Conservation (phyloP, 192 early-diverging fungal species). For the Pilaira anomala region DNA sequence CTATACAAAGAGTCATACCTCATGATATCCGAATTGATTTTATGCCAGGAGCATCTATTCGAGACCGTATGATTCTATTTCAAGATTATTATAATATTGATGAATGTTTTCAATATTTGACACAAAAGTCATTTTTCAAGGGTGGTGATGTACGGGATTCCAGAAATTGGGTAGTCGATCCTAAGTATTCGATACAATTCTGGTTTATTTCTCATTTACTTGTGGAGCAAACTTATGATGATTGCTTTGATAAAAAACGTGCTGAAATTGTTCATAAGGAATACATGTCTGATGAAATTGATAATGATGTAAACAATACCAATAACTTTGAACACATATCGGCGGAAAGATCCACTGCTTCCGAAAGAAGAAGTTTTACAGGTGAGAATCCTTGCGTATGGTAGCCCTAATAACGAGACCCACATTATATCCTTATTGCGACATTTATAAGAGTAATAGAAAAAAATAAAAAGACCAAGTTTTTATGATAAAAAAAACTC, state of each 20-base stretch:
- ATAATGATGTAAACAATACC: too few relatives aligned
- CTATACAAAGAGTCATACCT: slow-evolving; percentile 26
- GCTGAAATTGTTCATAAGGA: too few relatives aligned
- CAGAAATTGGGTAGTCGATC: slow-evolving; percentile 24
- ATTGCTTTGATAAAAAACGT: neutral
- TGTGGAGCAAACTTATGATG: slow-evolving; percentile 5
- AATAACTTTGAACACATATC: too few relatives aligned
- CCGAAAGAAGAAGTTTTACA: too few relatives aligned
- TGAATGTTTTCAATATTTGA: slow-evolving; percentile 28
- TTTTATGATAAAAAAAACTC: too few relatives aligned
- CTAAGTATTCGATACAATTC: slow-evolving; percentile 18
- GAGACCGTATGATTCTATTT: slow-evolving; percentile 36
- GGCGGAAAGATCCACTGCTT: too few relatives aligned
- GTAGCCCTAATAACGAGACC: too few relatives aligned
- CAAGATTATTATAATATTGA: slow-evolving; percentile 31
- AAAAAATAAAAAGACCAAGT: too few relatives aligned
- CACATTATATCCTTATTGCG: too few relatives aligned
- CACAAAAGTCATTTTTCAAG: slow-evolving; percentile 18
- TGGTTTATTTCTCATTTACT: slow-evolving; percentile 33
- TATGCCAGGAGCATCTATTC: slow-evolving; percentile 24
- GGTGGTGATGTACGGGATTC: slow-evolving; percentile 26
- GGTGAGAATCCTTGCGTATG: too few relatives aligned
- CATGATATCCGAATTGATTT: slow-evolving; percentile 37
- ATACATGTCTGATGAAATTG: too few relatives aligned
- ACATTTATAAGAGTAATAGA: too few relatives aligned